Evolutionary conservation across 2,329 filamentous ascomycete genomes (phyloP).

Genomic region (Biscogniauxia sp.): DNA sequence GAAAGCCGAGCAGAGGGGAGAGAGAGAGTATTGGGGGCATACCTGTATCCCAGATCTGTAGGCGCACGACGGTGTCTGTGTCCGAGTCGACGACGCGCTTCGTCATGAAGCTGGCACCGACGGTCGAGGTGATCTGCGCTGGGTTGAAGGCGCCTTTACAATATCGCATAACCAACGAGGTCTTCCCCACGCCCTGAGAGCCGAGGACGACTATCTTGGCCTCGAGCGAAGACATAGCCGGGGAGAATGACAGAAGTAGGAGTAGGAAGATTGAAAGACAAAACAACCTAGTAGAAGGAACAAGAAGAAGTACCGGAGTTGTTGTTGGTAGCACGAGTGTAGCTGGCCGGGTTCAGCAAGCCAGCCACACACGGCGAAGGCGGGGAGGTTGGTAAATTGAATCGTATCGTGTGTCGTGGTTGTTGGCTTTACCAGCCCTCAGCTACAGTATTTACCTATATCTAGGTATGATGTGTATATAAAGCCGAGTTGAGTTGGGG

Average conservation of each 20-base stretch:
- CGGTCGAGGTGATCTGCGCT: conserved; percentile 64
- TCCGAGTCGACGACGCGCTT: conserved; percentile 80
- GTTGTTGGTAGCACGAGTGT: no score
- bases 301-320: no score
- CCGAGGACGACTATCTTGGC: conserved; percentile 81
- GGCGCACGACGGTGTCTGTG: conserved; percentile 79
- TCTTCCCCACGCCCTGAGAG: conserved; percentile 77
- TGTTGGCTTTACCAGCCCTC: no score
- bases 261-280: not conserved
- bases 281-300: no score
- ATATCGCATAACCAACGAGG: conserved; percentile 72
- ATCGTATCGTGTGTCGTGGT: no score
- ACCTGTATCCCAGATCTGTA: conserved; percentile 96
- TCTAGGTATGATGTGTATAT: not conserved
- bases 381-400: no score
- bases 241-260: not conserved
- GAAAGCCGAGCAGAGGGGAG: not conserved
- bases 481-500: not conserved
- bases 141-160: conserved; percentile 71
- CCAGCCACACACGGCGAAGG: not conserved
- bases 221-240: conserved; percentile 61
- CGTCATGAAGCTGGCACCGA: conserved; percentile 76
- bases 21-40: conserved; percentile 10
- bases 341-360: no score
- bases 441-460: no score